These are phyloP conservation scores for Neurospora sp. DNA, from an alignment of 495 filamentous ascomycete species.

Conservation along the genomic window DNA sequence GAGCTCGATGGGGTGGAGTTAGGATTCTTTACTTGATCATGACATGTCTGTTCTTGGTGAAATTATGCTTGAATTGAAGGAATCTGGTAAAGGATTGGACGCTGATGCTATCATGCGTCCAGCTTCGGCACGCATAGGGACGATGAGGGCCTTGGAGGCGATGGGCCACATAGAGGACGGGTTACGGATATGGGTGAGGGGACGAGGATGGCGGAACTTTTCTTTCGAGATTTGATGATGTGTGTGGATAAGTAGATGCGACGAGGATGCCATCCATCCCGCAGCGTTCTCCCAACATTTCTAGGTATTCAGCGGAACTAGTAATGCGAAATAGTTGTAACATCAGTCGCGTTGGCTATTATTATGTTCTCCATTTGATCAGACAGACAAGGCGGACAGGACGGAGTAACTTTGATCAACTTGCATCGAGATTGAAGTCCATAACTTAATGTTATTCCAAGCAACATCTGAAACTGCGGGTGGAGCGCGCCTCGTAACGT, in stretches of 20 bases:
- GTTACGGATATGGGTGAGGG: neutral
- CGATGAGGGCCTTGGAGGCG: neutral
- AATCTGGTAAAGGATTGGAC: neutral
- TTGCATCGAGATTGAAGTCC: neutral
- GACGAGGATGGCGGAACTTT: neutral
- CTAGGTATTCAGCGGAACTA: neutral
- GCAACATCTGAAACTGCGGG: neutral
- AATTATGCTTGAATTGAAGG: neutral
- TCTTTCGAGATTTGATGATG: neutral
- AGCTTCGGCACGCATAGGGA: neutral
- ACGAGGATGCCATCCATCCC: neutral
- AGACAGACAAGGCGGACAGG: neutral
- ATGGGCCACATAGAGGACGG: neutral
- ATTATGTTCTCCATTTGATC: neutral
- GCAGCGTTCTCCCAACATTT: neutral
- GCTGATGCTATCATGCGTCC: neutral
- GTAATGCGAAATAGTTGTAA: neutral
- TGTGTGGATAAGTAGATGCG: neutral
- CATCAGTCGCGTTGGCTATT: neutral
- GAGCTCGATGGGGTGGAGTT: neutral
- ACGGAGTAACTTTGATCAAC: neutral
- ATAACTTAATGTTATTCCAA: neutral
- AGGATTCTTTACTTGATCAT: neutral
- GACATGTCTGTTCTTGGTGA: neutral
- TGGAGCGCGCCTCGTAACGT: neutral